A percentile compares a stretch with the other conserved stretches of the same genome.
Conservation (phyloP, 441 rosid species). For the Erodium chrysanthum region DNA sequence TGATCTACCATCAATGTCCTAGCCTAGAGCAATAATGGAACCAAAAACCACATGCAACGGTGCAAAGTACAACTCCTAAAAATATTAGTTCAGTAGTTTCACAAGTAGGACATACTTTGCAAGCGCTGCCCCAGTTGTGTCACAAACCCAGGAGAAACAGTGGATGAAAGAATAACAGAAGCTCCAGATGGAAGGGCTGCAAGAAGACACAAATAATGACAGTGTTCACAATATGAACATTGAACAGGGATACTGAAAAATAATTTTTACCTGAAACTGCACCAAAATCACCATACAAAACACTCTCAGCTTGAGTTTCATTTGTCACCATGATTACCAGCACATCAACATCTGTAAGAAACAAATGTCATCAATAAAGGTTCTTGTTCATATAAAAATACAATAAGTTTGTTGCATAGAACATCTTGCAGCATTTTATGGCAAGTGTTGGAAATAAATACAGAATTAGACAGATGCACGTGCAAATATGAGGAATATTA, state of each 20-base stretch:
- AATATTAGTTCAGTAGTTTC: background rate
- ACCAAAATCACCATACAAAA: constrained; percentile 66
- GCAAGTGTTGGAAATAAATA: too few relatives aligned
- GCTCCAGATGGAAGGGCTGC: constrained; percentile 71
- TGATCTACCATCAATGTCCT: background rate
- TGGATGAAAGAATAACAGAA: constrained; percentile 72
- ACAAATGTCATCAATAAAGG: constrained; percentile 15
- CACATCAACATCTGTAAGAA: constrained; percentile 61
- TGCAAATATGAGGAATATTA: background rate
- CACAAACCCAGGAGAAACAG: constrained; percentile 80
- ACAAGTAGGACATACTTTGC: constrained; percentile 41
- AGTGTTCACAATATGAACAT: constrained; percentile 7
- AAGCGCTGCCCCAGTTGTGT: constrained; percentile 64
- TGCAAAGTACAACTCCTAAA: background rate
- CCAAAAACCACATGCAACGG: background rate
- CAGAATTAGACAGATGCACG: background rate
- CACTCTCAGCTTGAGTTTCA: constrained; percentile 81
- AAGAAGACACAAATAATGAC: constrained; percentile 21
- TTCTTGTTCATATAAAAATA: background rate
- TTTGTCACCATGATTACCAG: constrained; percentile 89
- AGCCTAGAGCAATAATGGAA: background rate
- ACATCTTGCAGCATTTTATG: background rate
- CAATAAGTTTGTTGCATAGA: background rate
- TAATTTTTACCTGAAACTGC: constrained; percentile 60
- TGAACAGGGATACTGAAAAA: constrained; percentile 8